Percentiles rank a stretch among this genome's conserved stretches.
These are phyloP conservation scores for Gaultheria prostrata DNA, from an alignment of 148 eudicot genomes.

Conservation along the genomic window DNA sequence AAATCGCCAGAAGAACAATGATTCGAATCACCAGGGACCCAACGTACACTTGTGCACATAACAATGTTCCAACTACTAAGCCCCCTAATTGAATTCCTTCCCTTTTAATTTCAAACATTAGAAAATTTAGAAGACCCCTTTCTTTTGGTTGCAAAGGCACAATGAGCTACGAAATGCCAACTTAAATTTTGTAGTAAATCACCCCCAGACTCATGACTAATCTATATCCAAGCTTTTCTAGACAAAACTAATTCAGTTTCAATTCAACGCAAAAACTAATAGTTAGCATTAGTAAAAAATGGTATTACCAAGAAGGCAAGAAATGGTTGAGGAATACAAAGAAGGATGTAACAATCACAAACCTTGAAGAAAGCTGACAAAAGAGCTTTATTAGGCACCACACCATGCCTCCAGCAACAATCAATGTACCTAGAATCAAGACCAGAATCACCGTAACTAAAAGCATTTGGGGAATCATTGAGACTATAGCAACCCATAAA, in stretches of 20 bases:
- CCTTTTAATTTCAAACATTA: background rate
- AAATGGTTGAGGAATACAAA: background rate
- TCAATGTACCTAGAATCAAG: conserved; percentile 42
- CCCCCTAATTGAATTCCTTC: background rate
- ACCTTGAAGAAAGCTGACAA: conserved; percentile 43
- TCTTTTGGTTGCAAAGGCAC: background rate
- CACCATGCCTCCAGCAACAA: conserved; percentile 34
- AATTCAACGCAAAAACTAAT: background rate
- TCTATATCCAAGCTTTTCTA: background rate
- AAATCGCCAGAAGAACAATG: background rate
- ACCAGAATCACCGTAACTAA: background rate
- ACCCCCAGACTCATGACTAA: conserved; percentile 2
- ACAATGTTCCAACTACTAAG: background rate
- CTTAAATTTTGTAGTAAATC: background rate
- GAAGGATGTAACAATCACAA: conserved; percentile 7
- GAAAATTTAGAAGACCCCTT: background rate
- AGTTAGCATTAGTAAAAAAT: background rate
- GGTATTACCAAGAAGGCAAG: background rate
- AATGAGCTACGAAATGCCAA: background rate
- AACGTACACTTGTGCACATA: background rate
- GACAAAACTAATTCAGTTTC: background rate
- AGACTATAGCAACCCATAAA: background rate
- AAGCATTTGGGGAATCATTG: background rate
- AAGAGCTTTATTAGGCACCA: conserved; percentile 39
- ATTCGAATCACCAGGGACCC: background rate